Evolutionary conservation across 371 early-diverging fungal genomes (phyloP).

Genomic region (Mortierella sp.): DNA sequence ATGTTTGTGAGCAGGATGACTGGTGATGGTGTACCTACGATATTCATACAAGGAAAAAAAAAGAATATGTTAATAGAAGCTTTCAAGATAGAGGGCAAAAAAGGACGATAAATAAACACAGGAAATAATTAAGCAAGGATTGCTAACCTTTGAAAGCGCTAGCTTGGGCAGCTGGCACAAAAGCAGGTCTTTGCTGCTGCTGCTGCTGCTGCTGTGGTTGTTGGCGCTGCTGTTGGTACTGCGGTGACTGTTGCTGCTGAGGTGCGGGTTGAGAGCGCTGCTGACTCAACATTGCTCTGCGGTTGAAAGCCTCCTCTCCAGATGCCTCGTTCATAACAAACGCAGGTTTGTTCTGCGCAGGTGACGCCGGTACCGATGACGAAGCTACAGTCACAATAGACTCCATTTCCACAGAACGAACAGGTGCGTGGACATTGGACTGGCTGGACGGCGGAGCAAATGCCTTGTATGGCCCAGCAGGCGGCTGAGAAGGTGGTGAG

Average conservation of each 20-base stretch:
- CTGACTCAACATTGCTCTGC: conserved; percentile 69
- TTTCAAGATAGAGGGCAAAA: not conserved
- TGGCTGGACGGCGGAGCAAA: conserved; percentile 45
- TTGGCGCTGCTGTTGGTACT: not conserved
- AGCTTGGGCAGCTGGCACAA: conserved; percentile 7
- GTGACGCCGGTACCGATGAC: conserved; percentile 9
- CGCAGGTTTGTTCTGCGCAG: conserved; percentile 43
- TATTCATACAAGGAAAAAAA: not conserved
- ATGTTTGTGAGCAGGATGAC: conserved; percentile 75
- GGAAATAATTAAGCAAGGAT: not conserved
- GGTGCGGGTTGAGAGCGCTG: conserved; percentile 23
- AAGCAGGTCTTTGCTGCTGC: not conserved
- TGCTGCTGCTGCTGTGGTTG: conserved; percentile 11
- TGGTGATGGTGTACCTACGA: conserved; percentile 40
- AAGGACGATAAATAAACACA: not conserved
- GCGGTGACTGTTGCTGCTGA: not conserved
- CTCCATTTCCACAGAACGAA: not conserved
- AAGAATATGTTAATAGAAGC: not conserved
- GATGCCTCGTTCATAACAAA: conserved; percentile 61
- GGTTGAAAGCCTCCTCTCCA: conserved; percentile 82
- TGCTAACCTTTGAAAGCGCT: not conserved
- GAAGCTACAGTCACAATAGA: conserved; percentile 8
- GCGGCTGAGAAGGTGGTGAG: conserved; percentile 1
- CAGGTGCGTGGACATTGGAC: not conserved
- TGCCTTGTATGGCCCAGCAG: conserved; percentile 31